phyloP scores from a whole-genome alignment of 2,329 filamentous ascomycete species.

The Chrysoporthe deuterocubensis region DNA sequence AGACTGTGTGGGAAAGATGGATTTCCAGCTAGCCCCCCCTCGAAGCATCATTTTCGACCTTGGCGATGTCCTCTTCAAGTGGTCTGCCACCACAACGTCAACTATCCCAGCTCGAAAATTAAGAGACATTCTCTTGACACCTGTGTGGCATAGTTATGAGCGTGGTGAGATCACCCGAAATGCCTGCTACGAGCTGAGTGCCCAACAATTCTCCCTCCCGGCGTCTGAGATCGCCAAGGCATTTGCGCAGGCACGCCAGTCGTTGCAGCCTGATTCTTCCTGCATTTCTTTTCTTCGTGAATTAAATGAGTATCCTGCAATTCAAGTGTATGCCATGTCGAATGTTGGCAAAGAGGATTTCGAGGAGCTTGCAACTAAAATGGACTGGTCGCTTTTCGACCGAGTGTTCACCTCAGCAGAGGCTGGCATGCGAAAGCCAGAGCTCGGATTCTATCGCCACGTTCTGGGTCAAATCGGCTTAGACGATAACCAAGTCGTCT shows the following conservation, averaged over 20 bases:
- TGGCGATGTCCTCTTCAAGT: conserved; percentile 41
- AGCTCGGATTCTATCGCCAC: conserved; percentile 38
- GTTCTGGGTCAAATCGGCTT: conserved; percentile 34
- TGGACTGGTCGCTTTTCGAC: conserved; percentile 41
- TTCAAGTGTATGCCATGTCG: conserved; percentile 38
- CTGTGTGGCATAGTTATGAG: neutral
- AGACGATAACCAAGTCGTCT: neutral
- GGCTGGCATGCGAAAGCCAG: conserved; percentile 41
- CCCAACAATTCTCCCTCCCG: conserved; percentile 33
- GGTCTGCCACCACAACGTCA: conserved; percentile 35
- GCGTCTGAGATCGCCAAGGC: conserved; percentile 34
- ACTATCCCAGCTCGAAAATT: conserved; percentile 33
- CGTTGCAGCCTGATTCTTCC: conserved; percentile 33
- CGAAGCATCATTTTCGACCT: conserved; percentile 39
- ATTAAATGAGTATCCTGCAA: conserved; percentile 28
- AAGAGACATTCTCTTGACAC: conserved; percentile 9
- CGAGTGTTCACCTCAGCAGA: conserved; percentile 39
- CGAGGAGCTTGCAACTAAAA: conserved; percentile 31
- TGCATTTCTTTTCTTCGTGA: conserved; percentile 23
- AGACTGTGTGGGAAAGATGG: neutral
- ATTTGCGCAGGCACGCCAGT: conserved; percentile 36
- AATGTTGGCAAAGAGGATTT: conserved; percentile 38
- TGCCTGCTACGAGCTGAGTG: conserved; percentile 27
- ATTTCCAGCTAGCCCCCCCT: conserved; percentile 9
- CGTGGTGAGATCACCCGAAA: neutral